A percentile compares a stretch with the other conserved stretches of the same genome.
Conservation (phyloP, 805 yeast genomes). For the Cyberlindnera misumaiensis region DNA sequence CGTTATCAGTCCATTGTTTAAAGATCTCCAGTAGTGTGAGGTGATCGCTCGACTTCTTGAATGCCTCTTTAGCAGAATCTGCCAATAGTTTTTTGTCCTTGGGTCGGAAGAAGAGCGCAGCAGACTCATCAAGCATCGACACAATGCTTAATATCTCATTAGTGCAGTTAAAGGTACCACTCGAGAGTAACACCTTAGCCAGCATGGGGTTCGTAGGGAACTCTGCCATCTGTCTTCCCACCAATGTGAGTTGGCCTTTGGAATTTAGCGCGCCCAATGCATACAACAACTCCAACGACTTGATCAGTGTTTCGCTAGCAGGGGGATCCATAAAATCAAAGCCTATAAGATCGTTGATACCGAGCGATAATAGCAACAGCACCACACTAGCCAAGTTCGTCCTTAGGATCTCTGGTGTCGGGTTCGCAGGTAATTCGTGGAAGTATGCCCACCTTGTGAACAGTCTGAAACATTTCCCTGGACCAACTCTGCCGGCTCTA, state of each 20-base stretch:
- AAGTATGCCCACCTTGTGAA: conserved; percentile 79
- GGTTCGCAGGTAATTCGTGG: conserved; percentile 69
- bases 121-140: conserved; percentile 78
- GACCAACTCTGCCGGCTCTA: conserved; percentile 96
- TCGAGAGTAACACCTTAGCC: conserved; percentile 64
- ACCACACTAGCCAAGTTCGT: conserved; percentile 75
- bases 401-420: conserved; percentile 89
- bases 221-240: conserved; percentile 83
- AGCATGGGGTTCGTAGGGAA: conserved; percentile 91
- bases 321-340: conserved; percentile 95
- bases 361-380: conserved; percentile 70
- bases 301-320: conserved; percentile 58
- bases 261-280: conserved; percentile 82
- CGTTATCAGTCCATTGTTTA: conserved; percentile 66
- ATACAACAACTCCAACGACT: conserved; percentile 76
- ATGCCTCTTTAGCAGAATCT: conserved; percentile 52
- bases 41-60: conserved; percentile 64
- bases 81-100: conserved; percentile 61
- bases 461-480: conserved; percentile 88
- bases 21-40: conserved; percentile 66
- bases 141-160: conserved; percentile 67
- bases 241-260: conserved; percentile 66
- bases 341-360: conserved; percentile 71
- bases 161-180: conserved; percentile 55
- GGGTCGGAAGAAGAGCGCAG: conserved; percentile 64